Evolutionary conservation across 192 early-diverging fungal species (phyloP), one percentile per base, ranked within the genome.

Genomic region (Borealophlyctis nickersoniae): DNA sequence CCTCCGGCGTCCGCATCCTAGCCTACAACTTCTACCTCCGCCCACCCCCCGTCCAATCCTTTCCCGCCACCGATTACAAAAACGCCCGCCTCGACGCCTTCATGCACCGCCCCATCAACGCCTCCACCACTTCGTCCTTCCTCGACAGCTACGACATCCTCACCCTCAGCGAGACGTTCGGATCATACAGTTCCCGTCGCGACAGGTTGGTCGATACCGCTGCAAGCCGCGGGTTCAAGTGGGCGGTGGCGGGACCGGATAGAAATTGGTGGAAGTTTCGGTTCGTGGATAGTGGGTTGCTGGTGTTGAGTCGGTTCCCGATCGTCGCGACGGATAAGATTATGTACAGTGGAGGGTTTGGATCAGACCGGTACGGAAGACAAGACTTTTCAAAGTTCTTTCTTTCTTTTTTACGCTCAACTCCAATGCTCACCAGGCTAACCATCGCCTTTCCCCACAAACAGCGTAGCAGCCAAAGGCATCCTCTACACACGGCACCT

Each of bases 21-120:
- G 26, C 66, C 3, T 68, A 68, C 59, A 62, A 69, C 53, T 69
- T 69, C 32, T 69, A 56, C 58, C 53, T 56, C 24, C 67, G 67
- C 33, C 67, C 67, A 16, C 67, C 67, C 14, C 67, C 67, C 14
- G 39, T 69, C 32, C 56, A 69, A 48, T 56, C n/a, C 54, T 16
- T 24, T 14, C 19, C 23, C 33, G n/a, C 22, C 4, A 30, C 49
- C 0, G 67, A 69, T 55, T 62, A 63, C 60, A 69, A 69, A 32
- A 23, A 62, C 5, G 60, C 22, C 1, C 67, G 67, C 2, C 55
- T 69, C 22, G 27, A 31, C n/a, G 29, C 50, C 29, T 69, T 69
- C 52, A 61, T 34, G 23, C n/a, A n/a, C n/a, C n/a, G n/a, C n/a
- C n/a, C n/a, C n/a, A 45, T 45, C 39, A 45, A 45, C 39, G 39